phyloP scores from a whole-genome alignment of 306 rosid genomes.

The Medicago truncatula region DNA sequence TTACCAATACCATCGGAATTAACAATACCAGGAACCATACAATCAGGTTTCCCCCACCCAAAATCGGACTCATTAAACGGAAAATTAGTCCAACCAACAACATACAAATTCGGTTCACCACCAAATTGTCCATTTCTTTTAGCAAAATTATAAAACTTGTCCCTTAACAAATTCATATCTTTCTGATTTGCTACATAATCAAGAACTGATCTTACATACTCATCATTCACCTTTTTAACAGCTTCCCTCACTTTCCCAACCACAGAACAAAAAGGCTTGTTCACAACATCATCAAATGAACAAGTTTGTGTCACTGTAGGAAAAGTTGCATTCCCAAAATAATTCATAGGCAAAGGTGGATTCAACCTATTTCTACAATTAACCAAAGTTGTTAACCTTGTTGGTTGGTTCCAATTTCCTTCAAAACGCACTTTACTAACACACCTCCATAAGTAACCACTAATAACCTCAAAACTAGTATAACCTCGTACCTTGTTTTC shows the following conservation, averaged over 20 bases:
- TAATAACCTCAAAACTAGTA: conserved; percentile 14
- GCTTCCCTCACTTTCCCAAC: conserved; percentile 46
- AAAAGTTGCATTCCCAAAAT: conserved; percentile 51
- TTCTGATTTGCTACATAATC: conserved; percentile 38
- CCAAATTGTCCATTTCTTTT: background rate
- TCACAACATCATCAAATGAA: conserved; percentile 41
- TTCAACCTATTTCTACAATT: conserved; percentile 46
- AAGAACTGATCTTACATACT: conserved; percentile 51
- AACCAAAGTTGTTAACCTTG: conserved; percentile 41
- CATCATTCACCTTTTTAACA: conserved; percentile 38
- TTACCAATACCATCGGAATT: conserved; percentile 45
- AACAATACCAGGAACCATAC: conserved; percentile 45
- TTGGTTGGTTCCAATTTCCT: conserved; percentile 31
- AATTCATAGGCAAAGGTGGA: conserved; percentile 40
- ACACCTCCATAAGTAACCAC: conserved; percentile 42
- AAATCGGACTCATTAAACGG: conserved; percentile 28
- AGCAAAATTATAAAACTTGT: background rate
- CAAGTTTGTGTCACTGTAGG: conserved; percentile 40
- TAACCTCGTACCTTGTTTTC: conserved; percentile 1
- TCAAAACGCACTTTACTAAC: background rate
- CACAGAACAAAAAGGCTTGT: conserved; percentile 37
- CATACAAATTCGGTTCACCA: conserved; percentile 38
- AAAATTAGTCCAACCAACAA: conserved; percentile 48
- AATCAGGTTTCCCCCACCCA: conserved; percentile 48
- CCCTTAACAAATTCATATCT: conserved; percentile 43